Evolutionary conservation across 352 stramenopile genomes (phyloP), one percentile per base, ranked within the genome.

Genomic region (Thraustochytrium sp.): DNA sequence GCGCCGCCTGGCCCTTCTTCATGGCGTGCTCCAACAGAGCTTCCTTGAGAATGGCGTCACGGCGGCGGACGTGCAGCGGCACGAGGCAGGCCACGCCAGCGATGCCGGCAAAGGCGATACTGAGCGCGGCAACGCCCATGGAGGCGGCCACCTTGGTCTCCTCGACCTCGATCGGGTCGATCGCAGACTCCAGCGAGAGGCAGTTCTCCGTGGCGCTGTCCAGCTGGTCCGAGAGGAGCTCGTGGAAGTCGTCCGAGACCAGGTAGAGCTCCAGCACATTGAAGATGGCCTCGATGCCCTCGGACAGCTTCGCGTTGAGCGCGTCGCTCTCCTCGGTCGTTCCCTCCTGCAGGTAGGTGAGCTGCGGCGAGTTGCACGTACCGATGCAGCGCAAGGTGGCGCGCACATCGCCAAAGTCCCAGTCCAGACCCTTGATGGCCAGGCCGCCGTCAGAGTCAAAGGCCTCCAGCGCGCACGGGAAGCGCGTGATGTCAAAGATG

Each of bases 341-440:
- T 4, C 13, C 16, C 23, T 62, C 65, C 46, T 78, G 26, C 23
- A 78, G 48, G 21, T 16, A 1, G 3, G 26, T 9, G 21, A 78
- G 65, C 21, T 61, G 23, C 5, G 65, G 65, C 65, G 65, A 78
- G n/a, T 59, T 78, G 65, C 65, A 78, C 36, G 34, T 42, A n/a
- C 51, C 65, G 26, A 44, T 31, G 34, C 65, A 78, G 8, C 21
- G 3, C 21, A 54, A 4, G 11, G 40, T 46, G 21, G 44, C 36
- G 4, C 42, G 44, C 65, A 78, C 65, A n/a, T n/a, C n/a, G n/a
- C n/a, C n/a, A n/a, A n/a, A n/a, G n/a, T n/a, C n/a, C n/a, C n/a
- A n/a, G n/a, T n/a, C n/a, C 61, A 46, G 40, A 44, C 61, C 61
- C 5, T 36, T 26, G 5, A 29, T 46, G 40, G 48, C 29, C 29